A percentile compares a stretch with the other conserved stretches of the same genome.
Evolutionary conservation across 768 basidiomycete species (phyloP).

Genomic region (Trametes cingulata): DNA sequence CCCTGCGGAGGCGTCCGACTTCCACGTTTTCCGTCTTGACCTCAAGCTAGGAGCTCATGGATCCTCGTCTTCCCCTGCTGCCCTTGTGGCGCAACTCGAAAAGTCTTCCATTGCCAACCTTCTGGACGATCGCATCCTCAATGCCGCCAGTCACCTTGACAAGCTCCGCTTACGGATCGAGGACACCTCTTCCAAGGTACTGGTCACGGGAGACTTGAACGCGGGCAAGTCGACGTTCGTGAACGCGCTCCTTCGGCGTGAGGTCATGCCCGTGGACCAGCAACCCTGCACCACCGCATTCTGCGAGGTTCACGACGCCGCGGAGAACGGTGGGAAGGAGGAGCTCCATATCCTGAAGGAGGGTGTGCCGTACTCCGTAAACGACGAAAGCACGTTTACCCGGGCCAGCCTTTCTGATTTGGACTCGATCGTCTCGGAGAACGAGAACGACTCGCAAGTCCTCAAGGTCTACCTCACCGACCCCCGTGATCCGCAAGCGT

Average conservation of each 20-base stretch:
- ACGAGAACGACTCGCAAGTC: conserved; percentile 66
- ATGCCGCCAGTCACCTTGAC: conserved; percentile 76
- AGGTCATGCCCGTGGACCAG: conserved; percentile 96
- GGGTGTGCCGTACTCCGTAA: conserved; percentile 62
- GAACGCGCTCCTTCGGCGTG: conserved; percentile 87
- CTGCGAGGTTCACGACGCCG: conserved; percentile 92
- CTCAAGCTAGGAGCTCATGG: conserved; percentile 83
- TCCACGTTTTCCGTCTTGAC: conserved; percentile 89
- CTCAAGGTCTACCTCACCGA: conserved; percentile 91
- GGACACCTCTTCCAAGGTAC: conserved; percentile 92
- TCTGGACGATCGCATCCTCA: conserved; percentile 78
- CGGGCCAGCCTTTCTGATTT: conserved; percentile 67
- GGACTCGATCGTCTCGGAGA: conserved; percentile 76
- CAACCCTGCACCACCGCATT: conserved; percentile 98
- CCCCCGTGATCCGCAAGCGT: conserved; percentile 72
- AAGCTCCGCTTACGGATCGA: conserved; percentile 84
- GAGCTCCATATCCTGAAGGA: conserved; percentile 84
- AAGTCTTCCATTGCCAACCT: conserved; percentile 91
- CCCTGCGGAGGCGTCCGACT: conserved; percentile 53
- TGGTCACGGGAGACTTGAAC: conserved; percentile 97
- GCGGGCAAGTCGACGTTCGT: conserved; percentile 99
- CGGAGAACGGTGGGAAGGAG: conserved; percentile 77
- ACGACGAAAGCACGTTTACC: conserved; percentile 77
- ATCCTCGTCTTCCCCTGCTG: conserved; percentile 58
- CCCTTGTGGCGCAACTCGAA: conserved; percentile 89